These are phyloP conservation scores for Synura sp. DNA, from an alignment of 352 stramenopile species.

Conservation along the genomic window DNA sequence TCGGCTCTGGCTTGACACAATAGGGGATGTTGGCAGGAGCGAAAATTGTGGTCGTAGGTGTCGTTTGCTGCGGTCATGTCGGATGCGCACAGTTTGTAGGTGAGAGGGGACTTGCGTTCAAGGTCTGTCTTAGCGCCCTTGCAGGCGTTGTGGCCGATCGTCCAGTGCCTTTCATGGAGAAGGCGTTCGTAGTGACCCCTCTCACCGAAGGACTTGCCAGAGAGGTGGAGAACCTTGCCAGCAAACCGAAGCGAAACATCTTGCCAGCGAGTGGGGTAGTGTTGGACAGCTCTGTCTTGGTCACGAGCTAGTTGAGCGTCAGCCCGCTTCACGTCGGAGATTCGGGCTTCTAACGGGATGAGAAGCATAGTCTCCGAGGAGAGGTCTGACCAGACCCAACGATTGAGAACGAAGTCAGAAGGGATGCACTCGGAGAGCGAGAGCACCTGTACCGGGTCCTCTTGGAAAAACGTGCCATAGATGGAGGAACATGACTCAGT, in stretches of 20 bases:
- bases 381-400: background rate
- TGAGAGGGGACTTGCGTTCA: too few species aligned
- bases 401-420: background rate
- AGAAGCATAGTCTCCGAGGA: slow-evolving; percentile 5
- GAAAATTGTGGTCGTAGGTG: too few species aligned
- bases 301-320: slow-evolving; percentile 14
- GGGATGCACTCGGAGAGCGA: background rate
- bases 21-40: too few species aligned
- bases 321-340: background rate
- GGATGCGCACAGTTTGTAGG: too few species aligned
- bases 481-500: background rate
- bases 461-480: background rate
- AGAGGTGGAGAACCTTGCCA: too few species aligned
- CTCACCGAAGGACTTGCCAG: slow-evolving; percentile 1
- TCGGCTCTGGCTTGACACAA: too few species aligned
- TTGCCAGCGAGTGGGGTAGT: slow-evolving; percentile 7
- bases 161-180: too few species aligned
- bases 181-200: too few species aligned
- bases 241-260: slow-evolving; percentile 3
- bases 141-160: too few species aligned
- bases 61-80: too few species aligned
- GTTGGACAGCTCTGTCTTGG: background rate
- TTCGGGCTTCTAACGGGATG: background rate
- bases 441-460: background rate
- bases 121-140: too few species aligned